Conservation (phyloP, 148 eudicot species). For the Rhododendron mucronatum region DNA sequence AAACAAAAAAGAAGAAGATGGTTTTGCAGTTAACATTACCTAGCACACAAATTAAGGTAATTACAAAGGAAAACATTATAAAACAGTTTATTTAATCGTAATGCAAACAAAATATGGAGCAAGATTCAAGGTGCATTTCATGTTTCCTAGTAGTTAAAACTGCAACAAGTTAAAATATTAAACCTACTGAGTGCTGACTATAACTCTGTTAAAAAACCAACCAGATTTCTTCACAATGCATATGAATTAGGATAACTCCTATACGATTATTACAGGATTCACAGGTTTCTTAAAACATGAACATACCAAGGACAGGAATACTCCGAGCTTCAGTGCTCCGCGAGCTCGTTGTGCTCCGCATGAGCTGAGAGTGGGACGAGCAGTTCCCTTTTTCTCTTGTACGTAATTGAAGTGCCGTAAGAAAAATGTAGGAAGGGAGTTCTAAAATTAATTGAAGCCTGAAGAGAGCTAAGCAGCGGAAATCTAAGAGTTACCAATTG, state of each 20-base stretch:
- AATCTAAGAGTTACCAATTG: neutral
- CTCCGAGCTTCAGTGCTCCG: neutral
- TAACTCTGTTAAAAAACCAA: neutral
- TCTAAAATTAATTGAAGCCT: neutral
- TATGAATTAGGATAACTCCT: neutral
- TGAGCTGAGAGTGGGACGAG: neutral
- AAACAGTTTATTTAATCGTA: neutral
- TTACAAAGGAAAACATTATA: neutral
- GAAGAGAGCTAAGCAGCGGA: neutral
- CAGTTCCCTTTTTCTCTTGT: neutral
- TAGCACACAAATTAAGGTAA: neutral
- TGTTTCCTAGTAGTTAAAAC: neutral
- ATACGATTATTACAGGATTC: neutral
- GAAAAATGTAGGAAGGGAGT: neutral
- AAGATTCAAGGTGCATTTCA: neutral
- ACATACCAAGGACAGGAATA: neutral
- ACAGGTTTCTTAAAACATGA: neutral
- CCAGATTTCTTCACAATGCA: neutral
- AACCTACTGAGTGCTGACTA: neutral
- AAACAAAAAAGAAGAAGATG: neutral
- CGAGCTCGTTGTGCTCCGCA: neutral
- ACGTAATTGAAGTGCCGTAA: neutral
- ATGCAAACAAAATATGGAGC: neutral
- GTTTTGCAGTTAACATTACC: neutral
- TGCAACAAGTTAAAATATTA: neutral